These are phyloP conservation scores for Hymenoscyphus occultus DNA, from an alignment of 2,329 filamentous ascomycete genomes.

Conservation along the genomic window DNA sequence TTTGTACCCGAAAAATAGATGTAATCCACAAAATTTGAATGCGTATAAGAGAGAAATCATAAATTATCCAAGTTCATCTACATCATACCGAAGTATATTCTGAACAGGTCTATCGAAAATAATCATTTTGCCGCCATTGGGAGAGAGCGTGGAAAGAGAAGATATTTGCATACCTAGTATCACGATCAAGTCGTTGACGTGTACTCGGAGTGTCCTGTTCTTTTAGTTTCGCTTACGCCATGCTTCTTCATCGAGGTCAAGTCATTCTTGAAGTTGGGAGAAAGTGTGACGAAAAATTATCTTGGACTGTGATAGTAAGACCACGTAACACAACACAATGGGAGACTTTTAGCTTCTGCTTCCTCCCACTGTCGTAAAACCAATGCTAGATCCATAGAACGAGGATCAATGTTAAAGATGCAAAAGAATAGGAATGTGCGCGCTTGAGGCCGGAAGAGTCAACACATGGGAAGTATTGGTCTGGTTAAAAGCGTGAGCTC, in stretches of 20 bases:
- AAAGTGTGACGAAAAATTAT: background rate
- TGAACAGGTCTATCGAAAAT: constrained; percentile 64
- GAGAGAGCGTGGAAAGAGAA: background rate
- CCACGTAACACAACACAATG: background rate
- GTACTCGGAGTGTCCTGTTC: background rate
- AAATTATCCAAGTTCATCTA: constrained; percentile 47
- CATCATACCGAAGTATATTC: constrained; percentile 42
- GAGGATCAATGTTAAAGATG: background rate
- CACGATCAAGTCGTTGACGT: background rate
- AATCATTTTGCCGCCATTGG: constrained; percentile 40
- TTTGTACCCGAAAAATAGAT: background rate
- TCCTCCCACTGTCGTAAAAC: background rate
- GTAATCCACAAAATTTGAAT: background rate
- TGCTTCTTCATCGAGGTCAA: background rate
- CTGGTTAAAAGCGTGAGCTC: constrained; percentile 26
- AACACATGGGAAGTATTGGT: constrained; percentile 25
- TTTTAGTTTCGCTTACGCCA: too few relatives aligned
- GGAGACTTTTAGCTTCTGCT: background rate
- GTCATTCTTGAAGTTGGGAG: background rate
- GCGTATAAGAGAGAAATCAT: constrained; percentile 33
- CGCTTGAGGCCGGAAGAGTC: constrained; percentile 31
- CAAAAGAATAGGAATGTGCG: constrained; percentile 18
- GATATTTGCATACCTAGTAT: background rate
- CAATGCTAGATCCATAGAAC: background rate
- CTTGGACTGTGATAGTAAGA: too few relatives aligned